Conservation (phyloP, 495 filamentous ascomycete genomes). For the Penicillium salamii region DNA sequence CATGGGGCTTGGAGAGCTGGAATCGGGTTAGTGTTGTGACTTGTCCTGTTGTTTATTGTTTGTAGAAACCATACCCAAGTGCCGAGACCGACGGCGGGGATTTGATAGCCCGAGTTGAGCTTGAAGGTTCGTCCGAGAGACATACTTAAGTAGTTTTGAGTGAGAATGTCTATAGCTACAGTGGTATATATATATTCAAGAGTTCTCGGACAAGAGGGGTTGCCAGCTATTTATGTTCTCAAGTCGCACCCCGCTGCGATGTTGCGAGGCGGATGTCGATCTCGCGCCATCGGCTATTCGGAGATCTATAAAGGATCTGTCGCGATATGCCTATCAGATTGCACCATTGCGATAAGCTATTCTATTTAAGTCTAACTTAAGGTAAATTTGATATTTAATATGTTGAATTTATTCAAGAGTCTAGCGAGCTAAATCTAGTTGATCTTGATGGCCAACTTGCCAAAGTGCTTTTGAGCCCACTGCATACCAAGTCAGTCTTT, state of each 20-base stretch:
- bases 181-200: too few species aligned
- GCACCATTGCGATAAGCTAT: conserved; percentile 8
- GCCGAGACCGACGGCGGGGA: conserved; percentile 35
- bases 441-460: conserved; percentile 70
- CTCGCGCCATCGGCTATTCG: not conserved
- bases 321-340: conserved; percentile 14
- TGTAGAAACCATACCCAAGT: conserved; percentile 26
- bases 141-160: too few species aligned
- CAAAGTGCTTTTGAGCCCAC: conserved; percentile 75
- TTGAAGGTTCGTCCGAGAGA: conserved; percentile 38
- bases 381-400: too few species aligned
- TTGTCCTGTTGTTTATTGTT: not conserved
- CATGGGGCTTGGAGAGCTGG: conserved; percentile 45
- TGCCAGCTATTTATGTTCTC: conserved; percentile 11
- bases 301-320: not conserved
- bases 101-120: conserved; percentile 39
- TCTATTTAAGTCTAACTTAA: too few species aligned
- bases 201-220: not conserved
- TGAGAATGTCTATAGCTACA: too few species aligned
- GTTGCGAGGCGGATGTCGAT: conserved; percentile 1
- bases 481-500: conserved; percentile 31
- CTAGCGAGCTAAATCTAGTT: too few species aligned
- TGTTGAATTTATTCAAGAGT: too few species aligned
- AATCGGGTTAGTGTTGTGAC: too few species aligned
- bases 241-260: not conserved